Evolutionary conservation across 352 stramenopile genomes (phyloP), one percentile per base, ranked within the genome.

Genomic region (Globisporangium yorkense): DNA sequence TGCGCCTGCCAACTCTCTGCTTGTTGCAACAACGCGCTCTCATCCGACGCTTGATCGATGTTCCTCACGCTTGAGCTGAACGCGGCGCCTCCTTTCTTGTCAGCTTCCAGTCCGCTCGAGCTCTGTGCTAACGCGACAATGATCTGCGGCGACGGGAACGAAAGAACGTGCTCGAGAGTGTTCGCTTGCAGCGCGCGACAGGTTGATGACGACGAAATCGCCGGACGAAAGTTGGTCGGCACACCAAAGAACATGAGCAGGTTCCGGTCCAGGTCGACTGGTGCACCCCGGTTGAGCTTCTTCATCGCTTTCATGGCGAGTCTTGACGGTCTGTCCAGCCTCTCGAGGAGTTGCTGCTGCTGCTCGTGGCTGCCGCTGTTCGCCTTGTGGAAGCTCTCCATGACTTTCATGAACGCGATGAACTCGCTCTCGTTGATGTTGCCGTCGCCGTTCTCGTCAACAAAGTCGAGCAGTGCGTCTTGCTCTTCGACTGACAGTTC

Each of bases 181-280:
- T 91, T 87, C 7, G 64, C 59, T 21, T 84, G 54, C 9, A 92
- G 62, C 1, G 61, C 52, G 33, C 75, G 67, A 9, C 75, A 87
- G 1, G 72, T 77, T 1, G 74, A 66, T 2, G 70, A 66, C 0
- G 80, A 84, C 4, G 78, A 89, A 2, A 93, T 76, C 3, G 83
- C 79, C 8, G 77, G 76, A 13, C 83, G 78, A 47, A 80, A 93
- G 52, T 93, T 93, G 18, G 73, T 83, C 20, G 83, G 83, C n/a
- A 93, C 80, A 3, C 80, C 83, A 29, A 93, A 79, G 29, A 89
- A 84, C 73, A 84, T 76, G 29, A 91, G 70, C 53, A 93, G 45
- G 54, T 77, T 87, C 51, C 66, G 69, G 46, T 93, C 79, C 10
- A 89, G 65, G 40, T 93, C 79, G 53, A 89, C 69, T 13, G 80